Percentiles rank a stretch among this genome's conserved stretches.
Conservation (phyloP, 257 asterid species). For the Solanum phureja region DNA sequence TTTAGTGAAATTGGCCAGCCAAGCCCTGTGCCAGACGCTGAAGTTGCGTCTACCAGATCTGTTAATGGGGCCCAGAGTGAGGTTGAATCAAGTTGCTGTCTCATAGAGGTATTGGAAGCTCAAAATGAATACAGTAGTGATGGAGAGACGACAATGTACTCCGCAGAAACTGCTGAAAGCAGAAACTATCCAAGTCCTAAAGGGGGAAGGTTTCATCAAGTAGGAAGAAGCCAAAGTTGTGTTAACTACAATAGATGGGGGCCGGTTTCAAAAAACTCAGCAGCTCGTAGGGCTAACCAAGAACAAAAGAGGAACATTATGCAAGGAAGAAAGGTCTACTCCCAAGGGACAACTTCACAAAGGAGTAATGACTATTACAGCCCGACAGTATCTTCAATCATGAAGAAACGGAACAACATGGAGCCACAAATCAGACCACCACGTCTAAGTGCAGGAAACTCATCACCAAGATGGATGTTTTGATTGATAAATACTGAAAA, state of each 20-base stretch:
- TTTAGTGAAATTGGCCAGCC: conserved; percentile 18
- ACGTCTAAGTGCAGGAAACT: conserved; percentile 40
- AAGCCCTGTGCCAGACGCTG: conserved; percentile 36
- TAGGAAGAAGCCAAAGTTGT: conserved; percentile 93
- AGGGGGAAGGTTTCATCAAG: conserved; percentile 45
- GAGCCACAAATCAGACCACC: conserved; percentile 49
- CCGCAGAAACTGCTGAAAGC: conserved; percentile 99
- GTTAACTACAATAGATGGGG: conserved; percentile 80
- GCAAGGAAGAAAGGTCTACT: conserved; percentile 67
- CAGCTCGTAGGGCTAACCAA: conserved; percentile 43
- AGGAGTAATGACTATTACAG: conserved; percentile 81
- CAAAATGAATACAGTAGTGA: conserved; percentile 71
- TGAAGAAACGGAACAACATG: conserved; percentile 74
- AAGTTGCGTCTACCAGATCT: conserved; percentile 66
- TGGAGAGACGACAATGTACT: conserved; percentile 97
- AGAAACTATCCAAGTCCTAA: conserved; percentile 71
- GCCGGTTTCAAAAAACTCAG: conserved; percentile 39
- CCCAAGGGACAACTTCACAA: conserved; percentile 77
- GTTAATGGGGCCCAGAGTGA: conserved; percentile 68
- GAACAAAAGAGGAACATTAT: conserved; percentile 60
- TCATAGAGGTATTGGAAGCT: conserved; percentile 26
- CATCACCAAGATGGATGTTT: conserved; percentile 92
- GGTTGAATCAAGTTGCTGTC: conserved; percentile 55
- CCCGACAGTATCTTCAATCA: conserved; percentile 88
- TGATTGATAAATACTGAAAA: conserved; percentile 2